Conservation (phyloP, 78 protist genomes). For the Emiliania huxleyi region DNA sequence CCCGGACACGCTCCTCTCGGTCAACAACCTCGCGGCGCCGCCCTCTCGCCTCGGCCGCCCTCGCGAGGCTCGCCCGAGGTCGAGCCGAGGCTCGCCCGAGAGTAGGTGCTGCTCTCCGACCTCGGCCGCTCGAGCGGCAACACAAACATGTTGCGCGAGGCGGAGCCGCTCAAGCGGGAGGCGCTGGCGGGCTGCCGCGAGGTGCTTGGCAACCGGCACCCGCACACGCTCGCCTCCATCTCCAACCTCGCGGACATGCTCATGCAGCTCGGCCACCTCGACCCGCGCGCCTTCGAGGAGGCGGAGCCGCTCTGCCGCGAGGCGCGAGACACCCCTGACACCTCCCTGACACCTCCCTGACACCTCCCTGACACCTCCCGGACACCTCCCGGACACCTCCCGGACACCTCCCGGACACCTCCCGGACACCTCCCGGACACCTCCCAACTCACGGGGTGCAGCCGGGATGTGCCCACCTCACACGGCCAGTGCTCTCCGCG, state of each 20-base stretch:
- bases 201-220: slow-evolving; percentile 8
- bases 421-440: no score
- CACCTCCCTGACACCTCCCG: no score
- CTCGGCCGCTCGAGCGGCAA: background rate
- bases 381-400: no score
- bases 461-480: no score
- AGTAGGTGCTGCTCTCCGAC: background rate
- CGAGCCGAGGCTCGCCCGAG: no score
- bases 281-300: background rate
- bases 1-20: slow-evolving; percentile 10
- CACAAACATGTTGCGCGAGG: background rate
- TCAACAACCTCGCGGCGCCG: slow-evolving; percentile 1
- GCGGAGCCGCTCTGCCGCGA: slow-evolving; percentile 17
- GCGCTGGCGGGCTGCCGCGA: slow-evolving; percentile 7
- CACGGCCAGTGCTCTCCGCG: no score
- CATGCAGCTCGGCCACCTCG: background rate
- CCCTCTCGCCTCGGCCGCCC: no score
- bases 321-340: no score
- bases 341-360: no score
- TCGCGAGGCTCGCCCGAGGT: no score
- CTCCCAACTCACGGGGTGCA: no score
- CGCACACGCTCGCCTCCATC: slow-evolving; percentile 3
- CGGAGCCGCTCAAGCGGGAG: slow-evolving; percentile 14
- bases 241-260: slow-evolving; percentile 1
- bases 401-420: no score